Percentiles rank a stretch among this genome's conserved stretches.
phyloP scores from a whole-genome alignment of 1,139 yeast species.

The Arxiozyma heterogenica region DNA sequence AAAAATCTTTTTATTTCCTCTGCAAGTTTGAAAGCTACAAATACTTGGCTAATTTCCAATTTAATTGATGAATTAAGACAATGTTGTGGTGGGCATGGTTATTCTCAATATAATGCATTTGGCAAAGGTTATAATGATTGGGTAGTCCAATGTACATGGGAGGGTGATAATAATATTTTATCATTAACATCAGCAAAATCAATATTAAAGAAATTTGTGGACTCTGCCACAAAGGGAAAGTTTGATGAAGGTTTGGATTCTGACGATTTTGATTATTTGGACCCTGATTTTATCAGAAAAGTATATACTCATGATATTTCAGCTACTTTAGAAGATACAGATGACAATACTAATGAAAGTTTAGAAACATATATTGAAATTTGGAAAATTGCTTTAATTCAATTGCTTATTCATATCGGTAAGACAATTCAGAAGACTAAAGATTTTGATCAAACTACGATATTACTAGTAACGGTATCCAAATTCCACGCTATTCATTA shows the following conservation, averaged over 20 bases:
- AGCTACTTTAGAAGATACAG: conserved; percentile 29
- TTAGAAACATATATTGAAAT: conserved; percentile 34
- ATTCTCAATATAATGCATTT: conserved; percentile 80
- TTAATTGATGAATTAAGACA: conserved; percentile 85
- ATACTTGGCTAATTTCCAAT: conserved; percentile 76
- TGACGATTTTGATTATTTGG: conserved; percentile 37
- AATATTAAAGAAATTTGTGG: conserved; percentile 47
- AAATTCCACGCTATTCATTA: conserved; percentile 56
- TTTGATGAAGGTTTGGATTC: conserved; percentile 34
- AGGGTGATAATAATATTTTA: conserved; percentile 86
- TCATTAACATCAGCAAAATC: conserved; percentile 79
- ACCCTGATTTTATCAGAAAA: conserved; percentile 21
- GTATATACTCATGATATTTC: conserved; percentile 25
- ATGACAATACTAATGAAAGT: conserved; percentile 13
- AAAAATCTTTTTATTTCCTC: conserved; percentile 78
- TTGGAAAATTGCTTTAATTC: conserved; percentile 40
- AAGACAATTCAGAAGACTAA: conserved; percentile 37
- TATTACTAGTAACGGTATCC: conserved; percentile 50
- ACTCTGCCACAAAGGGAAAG: conserved; percentile 32
- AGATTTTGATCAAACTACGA: conserved; percentile 51
- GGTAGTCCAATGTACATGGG: conserved; percentile 97
- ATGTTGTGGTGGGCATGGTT: conserved; percentile 97
- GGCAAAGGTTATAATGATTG: conserved; percentile 85
- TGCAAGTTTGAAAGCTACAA: conserved; percentile 81
- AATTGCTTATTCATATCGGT: conserved; percentile 42